These are phyloP conservation scores for Gossypium longicalyx DNA, from an alignment of 345 rosid species.

Conservation along the genomic window DNA sequence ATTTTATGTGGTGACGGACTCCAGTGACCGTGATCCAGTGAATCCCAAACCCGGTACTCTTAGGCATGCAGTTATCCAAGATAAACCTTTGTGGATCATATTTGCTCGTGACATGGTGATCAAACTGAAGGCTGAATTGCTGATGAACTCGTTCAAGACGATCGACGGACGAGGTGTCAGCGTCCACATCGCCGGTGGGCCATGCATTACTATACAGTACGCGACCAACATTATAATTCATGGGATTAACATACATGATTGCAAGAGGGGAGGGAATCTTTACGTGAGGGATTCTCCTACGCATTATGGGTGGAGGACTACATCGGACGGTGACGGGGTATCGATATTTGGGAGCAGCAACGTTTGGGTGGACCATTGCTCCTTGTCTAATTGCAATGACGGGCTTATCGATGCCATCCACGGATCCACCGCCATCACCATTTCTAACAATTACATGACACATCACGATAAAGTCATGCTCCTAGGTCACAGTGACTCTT, in stretches of 20 bases:
- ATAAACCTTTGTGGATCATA: conserved; percentile 56
- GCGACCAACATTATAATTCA: conserved; percentile 59
- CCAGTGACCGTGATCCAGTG: conserved; percentile 37
- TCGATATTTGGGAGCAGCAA: conserved; percentile 58
- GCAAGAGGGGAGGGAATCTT: conserved; percentile 53
- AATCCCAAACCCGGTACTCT: conserved; percentile 60
- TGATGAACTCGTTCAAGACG: conserved; percentile 65
- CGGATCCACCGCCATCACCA: conserved; percentile 56
- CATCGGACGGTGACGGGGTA: conserved; percentile 58
- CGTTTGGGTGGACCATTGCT: conserved; percentile 64
- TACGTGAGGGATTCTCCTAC: conserved; percentile 53
- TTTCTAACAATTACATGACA: conserved; percentile 54
- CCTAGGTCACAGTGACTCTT: conserved; percentile 57
- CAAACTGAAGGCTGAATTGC: conserved; percentile 44
- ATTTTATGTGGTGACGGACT: conserved; percentile 47
- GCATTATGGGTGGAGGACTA: conserved; percentile 59
- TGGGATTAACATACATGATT: conserved; percentile 53
- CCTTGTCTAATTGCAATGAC: conserved; percentile 52
- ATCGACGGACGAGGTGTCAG: conserved; percentile 57
- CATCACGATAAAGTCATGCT: conserved; percentile 63
- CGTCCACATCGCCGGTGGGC: conserved; percentile 56
- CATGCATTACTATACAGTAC: conserved; percentile 55
- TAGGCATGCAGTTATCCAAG: conserved; percentile 53
- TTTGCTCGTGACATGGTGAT: conserved; percentile 61
- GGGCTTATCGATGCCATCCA: conserved; percentile 59